These are phyloP conservation scores for Plasmopara viticola DNA, from an alignment of 352 stramenopile genomes.

Conservation along the genomic window DNA sequence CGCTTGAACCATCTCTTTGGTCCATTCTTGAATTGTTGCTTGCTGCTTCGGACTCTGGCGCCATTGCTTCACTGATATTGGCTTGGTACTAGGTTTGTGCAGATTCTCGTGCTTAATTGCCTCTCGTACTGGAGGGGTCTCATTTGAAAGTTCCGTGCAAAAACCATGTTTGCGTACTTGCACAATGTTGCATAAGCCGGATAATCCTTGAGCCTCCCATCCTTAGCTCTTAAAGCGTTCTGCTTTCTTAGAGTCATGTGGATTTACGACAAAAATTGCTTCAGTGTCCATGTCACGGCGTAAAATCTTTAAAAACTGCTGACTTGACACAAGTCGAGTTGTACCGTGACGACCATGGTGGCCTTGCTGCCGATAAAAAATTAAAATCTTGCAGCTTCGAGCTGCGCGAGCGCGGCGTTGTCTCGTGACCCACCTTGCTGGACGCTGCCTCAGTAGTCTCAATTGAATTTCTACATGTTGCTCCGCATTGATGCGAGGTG, in stretches of 20 bases:
- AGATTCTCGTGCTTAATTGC: too few species aligned
- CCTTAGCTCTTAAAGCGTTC: conserved; percentile 2
- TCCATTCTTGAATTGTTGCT: too few species aligned
- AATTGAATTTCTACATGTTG: not conserved
- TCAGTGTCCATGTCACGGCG: not conserved
- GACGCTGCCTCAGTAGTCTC: not conserved
- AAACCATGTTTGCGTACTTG: too few species aligned
- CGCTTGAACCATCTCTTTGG: too few species aligned
- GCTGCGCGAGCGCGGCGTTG: not conserved
- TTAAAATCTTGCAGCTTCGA: not conserved
- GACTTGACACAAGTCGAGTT: not conserved
- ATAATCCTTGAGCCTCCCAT: not conserved
- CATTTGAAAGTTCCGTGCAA: too few species aligned
- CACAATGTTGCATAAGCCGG: too few species aligned
- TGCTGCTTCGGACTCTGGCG: not conserved
- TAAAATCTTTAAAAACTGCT: not conserved
- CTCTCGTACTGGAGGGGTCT: too few species aligned
- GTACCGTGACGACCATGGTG: not conserved
- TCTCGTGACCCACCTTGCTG: too few species aligned
- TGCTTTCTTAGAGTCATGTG: not conserved
- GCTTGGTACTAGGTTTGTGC: too few species aligned
- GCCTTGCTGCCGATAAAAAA: not conserved
- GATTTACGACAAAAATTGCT: not conserved
- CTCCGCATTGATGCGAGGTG: not conserved
- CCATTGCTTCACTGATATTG: too few species aligned